Evolutionary conservation across 176 grass and related monocot species (phyloP), one percentile per base, ranked within the genome.

Genomic region (Poa pratensis): DNA sequence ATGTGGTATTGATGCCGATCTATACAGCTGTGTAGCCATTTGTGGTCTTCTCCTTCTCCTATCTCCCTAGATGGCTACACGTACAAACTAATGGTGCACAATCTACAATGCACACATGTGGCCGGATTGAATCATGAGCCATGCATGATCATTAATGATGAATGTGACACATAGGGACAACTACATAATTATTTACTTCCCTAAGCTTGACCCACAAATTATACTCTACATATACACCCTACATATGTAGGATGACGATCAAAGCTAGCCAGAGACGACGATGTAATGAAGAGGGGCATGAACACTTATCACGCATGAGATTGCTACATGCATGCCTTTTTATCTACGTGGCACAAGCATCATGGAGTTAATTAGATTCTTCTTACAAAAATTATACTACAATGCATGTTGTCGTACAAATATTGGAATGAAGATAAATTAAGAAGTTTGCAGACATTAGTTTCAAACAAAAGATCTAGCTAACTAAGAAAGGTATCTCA

Each of bases 121-220:
- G 55, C 6, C 11, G 20, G 28, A 24, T 45, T 7, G 37, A 62
- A 62, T 16, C 75, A 48, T 48, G 58, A 79, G 5, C 34, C 69
- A 75, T 66, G 78, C 58, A 81, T 87, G 69, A 52, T 37, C 67
- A 23, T 17, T 73, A 64, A 80, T 80, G 58, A 67, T 87, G 48
- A 75, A 18, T 34, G 32, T 2, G 68, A 81, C n/a, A 55, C 69
- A 74, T n/a, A 81, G 68, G 67, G 77, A 74, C 28, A 54, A 0
- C 4, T 9, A 42, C 67, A 80, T 73, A 27, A 66, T 66, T 82
- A 57, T 57, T 37, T 42, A 55, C 65, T 13, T 43, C 66, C n/a
- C 80, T 70, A 70, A 82, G 32, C 65, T 80, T 67, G 42, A 80
- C 60, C 78, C 76, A 78, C 55, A 63, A 10, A 62, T 79, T 30